Evolutionary conservation across 257 asterid genomes (phyloP).

Genomic region (Leptodermis oblonga): DNA sequence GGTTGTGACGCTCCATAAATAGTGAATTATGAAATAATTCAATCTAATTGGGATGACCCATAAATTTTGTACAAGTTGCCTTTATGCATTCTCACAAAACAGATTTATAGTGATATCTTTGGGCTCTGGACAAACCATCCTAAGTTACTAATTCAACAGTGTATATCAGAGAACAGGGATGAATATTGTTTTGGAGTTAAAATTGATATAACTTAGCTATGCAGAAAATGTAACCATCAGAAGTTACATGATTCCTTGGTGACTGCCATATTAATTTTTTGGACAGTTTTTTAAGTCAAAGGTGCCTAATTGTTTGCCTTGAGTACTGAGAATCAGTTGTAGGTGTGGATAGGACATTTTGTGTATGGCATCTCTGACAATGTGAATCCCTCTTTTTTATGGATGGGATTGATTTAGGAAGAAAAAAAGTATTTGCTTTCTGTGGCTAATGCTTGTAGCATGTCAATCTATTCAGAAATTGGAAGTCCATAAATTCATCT

Average conservation of each 20-base stretch:
- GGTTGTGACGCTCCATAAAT: conserved; percentile 1
- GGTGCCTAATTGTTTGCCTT: background rate
- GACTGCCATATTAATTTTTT: background rate
- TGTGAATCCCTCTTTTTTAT: background rate
- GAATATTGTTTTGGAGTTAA: background rate
- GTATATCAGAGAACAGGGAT: background rate
- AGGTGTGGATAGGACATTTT: background rate
- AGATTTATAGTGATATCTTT: background rate
- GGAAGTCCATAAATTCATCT: background rate
- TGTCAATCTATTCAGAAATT: background rate
- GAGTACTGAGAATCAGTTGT: background rate
- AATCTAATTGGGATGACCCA: background rate
- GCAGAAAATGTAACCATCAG: background rate
- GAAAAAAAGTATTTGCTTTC: background rate
- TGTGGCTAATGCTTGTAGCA: background rate
- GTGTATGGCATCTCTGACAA: background rate
- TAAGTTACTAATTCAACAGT: background rate
- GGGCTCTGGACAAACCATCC: background rate
- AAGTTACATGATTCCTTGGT: no score
- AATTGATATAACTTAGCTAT: background rate
- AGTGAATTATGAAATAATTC: background rate
- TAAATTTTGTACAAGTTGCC: background rate
- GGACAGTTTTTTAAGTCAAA: background rate
- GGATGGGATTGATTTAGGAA: background rate
- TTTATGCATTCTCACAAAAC: background rate